Evolutionary conservation across 345 rosid genomes (phyloP).

Genomic region (Eucalyptus globulus): DNA sequence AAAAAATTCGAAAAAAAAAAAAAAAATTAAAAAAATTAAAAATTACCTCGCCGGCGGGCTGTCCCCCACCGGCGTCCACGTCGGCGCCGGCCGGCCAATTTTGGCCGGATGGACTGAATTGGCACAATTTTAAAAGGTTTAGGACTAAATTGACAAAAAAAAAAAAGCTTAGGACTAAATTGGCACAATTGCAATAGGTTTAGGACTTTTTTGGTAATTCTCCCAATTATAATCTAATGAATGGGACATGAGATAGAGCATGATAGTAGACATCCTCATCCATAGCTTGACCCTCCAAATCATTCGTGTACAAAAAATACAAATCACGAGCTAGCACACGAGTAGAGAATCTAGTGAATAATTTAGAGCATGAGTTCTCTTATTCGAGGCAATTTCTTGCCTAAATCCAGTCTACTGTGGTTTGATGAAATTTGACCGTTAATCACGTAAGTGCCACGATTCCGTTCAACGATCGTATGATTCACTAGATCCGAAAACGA

Average conservation of each 20-base stretch:
- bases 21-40: no score
- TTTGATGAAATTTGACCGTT: background rate
- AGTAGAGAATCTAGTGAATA: background rate
- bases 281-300: background rate
- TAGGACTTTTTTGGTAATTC: no score
- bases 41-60: no score
- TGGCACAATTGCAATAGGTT: no score
- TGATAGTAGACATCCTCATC: background rate
- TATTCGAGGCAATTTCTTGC: background rate
- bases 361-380: background rate
- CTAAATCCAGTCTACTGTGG: background rate
- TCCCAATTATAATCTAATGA: background rate
- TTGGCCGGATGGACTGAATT: no score
- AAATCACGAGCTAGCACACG: background rate
- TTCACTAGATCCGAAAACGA: background rate
- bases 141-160: no score
- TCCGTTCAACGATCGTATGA: background rate
- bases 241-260: background rate
- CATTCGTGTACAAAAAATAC: background rate
- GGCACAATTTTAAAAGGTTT: no score
- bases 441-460: background rate
- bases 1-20: no score
- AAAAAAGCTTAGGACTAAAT: no score
- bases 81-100: no score
- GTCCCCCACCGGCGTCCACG: no score